Evolutionary conservation across 345 rosid species (phyloP).

Genomic region (Noccaea caerulescens): DNA sequence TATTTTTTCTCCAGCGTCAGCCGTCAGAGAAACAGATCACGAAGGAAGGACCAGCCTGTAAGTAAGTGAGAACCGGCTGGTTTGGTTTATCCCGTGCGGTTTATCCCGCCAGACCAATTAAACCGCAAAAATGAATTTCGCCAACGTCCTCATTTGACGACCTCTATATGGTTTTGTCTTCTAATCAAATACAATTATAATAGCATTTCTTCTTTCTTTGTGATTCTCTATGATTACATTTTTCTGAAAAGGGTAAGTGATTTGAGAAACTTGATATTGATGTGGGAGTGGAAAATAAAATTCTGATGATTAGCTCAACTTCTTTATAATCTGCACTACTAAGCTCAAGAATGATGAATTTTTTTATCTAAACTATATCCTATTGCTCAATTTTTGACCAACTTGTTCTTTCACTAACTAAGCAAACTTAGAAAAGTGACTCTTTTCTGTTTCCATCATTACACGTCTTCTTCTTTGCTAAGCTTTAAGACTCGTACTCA

Average conservation of each 20-base stretch:
- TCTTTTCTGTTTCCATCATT: neutral
- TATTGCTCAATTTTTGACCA: neutral
- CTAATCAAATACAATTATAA: no score
- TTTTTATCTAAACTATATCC: no score
- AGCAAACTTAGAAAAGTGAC: neutral
- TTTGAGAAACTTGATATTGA: no score
- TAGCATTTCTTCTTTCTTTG: no score
- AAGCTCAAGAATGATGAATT: no score
- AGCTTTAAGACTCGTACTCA: neutral
- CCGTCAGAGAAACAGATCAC: conserved; percentile 26
- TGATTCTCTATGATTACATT: neutral
- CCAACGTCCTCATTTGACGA: no score
- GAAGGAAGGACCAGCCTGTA: conserved; percentile 33
- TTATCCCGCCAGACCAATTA: conserved; percentile 9
- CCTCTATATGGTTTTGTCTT: no score
- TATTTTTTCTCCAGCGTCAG: conserved; percentile 19
- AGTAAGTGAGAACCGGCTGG: conserved; percentile 18
- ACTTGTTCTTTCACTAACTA: neutral
- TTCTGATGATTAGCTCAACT: no score
- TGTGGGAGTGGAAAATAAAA: no score
- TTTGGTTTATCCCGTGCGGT: conserved; percentile 8
- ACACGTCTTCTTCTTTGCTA: neutral
- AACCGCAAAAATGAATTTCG: neutral
- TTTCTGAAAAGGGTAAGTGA: neutral
- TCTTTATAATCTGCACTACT: neutral